phyloP scores from a whole-genome alignment of 2,329 filamentous ascomycete species.

The Paraphaeosphaeria sporulosa region DNA sequence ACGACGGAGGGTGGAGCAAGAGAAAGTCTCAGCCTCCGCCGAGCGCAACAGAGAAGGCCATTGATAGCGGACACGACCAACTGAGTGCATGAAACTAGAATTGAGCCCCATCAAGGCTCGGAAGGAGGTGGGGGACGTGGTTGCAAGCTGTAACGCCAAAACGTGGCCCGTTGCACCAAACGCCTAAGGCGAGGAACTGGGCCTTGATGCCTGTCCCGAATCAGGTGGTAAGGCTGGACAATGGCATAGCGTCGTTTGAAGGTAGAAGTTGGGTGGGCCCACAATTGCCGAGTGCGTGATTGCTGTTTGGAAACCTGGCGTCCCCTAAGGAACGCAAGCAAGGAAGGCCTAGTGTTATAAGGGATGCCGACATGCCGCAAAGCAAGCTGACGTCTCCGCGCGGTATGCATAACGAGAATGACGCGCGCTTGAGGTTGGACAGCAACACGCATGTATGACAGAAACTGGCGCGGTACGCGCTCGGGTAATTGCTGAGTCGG shows the following conservation, averaged over 20 bases:
- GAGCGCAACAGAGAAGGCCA: neutral
- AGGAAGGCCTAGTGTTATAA: neutral
- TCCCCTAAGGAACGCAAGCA: constrained; percentile 21
- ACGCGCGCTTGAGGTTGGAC: constrained; percentile 1
- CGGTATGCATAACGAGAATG: neutral
- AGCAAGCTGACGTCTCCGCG: neutral
- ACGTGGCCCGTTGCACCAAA: constrained; percentile 21
- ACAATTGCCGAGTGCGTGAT: constrained; percentile 28
- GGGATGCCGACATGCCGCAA: constrained; percentile 6
- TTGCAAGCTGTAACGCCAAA: constrained; percentile 22
- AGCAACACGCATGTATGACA: neutral
- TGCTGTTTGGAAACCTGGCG: constrained; percentile 37
- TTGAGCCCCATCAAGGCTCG: neutral
- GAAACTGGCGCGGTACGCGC: neutral
- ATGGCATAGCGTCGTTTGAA: constrained; percentile 27
- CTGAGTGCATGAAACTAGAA: constrained; percentile 6
- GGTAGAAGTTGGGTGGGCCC: constrained; percentile 28
- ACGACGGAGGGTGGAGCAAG: constrained; percentile 5
- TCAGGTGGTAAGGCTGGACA: constrained; percentile 22
- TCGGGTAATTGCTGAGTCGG: neutral
- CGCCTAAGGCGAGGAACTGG: constrained; percentile 21
- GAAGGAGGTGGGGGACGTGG: neutral
- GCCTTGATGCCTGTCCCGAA: constrained; percentile 23
- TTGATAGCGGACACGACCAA: neutral
- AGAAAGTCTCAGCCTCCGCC: constrained; percentile 7